Evolutionary conservation across 331 rosid genomes (phyloP).

Genomic region (Prunus yedoensis): DNA sequence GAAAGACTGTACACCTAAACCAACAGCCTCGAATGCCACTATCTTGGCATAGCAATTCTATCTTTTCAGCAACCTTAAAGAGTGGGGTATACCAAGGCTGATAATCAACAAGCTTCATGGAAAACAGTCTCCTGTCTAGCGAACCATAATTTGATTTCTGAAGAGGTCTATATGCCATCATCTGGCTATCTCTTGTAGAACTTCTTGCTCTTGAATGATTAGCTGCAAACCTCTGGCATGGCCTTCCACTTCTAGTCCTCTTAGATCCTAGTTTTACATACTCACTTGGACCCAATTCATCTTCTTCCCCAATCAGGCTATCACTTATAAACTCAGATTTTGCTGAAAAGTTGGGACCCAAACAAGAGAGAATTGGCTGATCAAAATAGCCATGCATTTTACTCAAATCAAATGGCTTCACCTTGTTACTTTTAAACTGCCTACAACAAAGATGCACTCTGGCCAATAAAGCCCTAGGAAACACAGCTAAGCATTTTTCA

Average conservation of each 20-base stretch:
- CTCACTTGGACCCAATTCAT: constrained; percentile 51
- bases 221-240: constrained; percentile 37
- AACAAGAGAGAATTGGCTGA: constrained; percentile 79
- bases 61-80: constrained; percentile 69
- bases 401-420: constrained; percentile 85
- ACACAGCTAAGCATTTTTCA: constrained; percentile 59
- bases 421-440: constrained; percentile 85
- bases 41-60: constrained; percentile 95
- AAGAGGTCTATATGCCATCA: constrained; percentile 41
- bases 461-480: constrained; percentile 61
- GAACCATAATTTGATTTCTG: constrained; percentile 44
- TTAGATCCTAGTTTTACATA: constrained; percentile 59
- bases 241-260: constrained; percentile 65
- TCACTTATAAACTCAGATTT: constrained; percentile 39
- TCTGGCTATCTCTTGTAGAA: constrained; percentile 43
- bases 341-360: constrained; percentile 48
- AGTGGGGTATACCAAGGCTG: constrained; percentile 45
- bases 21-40: constrained; percentile 99
- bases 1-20: constrained; percentile 87
- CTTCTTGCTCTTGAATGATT: constrained; percentile 53
- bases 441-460: constrained; percentile 77
- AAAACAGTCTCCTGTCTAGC: constrained; percentile 45
- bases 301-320: constrained; percentile 51
- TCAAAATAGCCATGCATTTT: constrained; percentile 82
- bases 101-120: constrained; percentile 49